Evolutionary conservation across 257 asterid species (phyloP).

Genomic region (Nicotiana obtusifolia): DNA sequence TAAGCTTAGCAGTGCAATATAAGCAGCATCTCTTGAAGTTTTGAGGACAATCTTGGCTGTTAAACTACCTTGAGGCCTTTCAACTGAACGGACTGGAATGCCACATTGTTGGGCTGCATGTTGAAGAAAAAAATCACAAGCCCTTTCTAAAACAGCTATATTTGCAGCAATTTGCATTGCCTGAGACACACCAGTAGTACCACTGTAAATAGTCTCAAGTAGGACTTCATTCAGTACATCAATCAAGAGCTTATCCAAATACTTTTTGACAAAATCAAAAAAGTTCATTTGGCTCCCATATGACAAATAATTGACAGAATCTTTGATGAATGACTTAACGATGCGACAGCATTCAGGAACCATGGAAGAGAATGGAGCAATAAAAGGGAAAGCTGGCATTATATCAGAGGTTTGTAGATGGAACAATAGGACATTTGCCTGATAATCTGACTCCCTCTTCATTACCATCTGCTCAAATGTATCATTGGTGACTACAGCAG

Average conservation of each 20-base stretch:
- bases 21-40: slow-evolving; percentile 90
- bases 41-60: slow-evolving; percentile 79
- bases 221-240: slow-evolving; percentile 71
- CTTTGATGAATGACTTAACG: slow-evolving; percentile 72
- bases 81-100: slow-evolving; percentile 71
- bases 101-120: slow-evolving; percentile 99
- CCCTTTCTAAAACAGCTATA: slow-evolving; percentile 76
- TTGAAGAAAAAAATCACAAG: slow-evolving; percentile 88
- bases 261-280: slow-evolving; percentile 70
- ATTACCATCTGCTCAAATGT: slow-evolving; percentile 76
- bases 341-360: slow-evolving; percentile 85
- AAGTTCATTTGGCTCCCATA: slow-evolving; percentile 77
- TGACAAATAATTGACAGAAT: slow-evolving; percentile 73
- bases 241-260: slow-evolving; percentile 76
- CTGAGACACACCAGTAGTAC: slow-evolving; percentile 64
- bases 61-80: slow-evolving; percentile 67
- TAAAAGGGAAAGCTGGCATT: slow-evolving; percentile 94
- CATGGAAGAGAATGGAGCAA: slow-evolving; percentile 86
- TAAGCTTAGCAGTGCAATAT: slow-evolving; percentile 56
- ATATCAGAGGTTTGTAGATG: slow-evolving; percentile 87
- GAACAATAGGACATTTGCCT: slow-evolving; percentile 69
- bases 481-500: slow-evolving; percentile 45
- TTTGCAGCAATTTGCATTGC: slow-evolving; percentile 98
- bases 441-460: slow-evolving; percentile 93
- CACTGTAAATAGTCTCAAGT: slow-evolving; percentile 51